Conservation (phyloP, 345 rosid species). For the Lepidium sativum region DNA sequence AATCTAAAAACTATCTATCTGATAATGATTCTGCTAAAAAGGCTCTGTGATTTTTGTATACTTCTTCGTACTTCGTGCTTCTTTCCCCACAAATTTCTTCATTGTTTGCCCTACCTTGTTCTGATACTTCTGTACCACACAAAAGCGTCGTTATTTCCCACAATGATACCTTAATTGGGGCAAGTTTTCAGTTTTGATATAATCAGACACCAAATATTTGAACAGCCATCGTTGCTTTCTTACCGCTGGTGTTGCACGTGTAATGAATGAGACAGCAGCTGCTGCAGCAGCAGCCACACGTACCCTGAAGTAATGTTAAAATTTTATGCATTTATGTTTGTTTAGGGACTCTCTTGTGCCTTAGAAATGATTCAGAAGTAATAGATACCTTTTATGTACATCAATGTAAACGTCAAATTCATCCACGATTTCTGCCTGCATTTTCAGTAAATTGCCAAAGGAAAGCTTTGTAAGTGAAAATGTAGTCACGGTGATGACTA, state of each 20-base stretch:
- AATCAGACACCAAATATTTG: not conserved
- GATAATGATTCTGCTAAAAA: slow-evolving; percentile 21
- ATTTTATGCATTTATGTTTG: not conserved
- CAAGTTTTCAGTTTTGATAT: not conserved
- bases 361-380: not conserved
- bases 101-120: slow-evolving; percentile 26
- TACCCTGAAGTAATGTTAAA: slow-evolving; percentile 33
- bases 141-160: no score
- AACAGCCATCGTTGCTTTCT: not conserved
- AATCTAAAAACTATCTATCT: slow-evolving; percentile 10
- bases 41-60: slow-evolving; percentile 12
- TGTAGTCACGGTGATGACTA: not conserved
- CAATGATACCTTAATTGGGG: no score
- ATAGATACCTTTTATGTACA: slow-evolving; percentile 64
- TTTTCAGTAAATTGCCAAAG: slow-evolving; percentile 13
- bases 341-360: not conserved
- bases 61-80: slow-evolving; percentile 4
- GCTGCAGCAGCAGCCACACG: slow-evolving; percentile 73
- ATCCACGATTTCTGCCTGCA: slow-evolving; percentile 76
- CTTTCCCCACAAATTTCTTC: slow-evolving; percentile 23
- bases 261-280: slow-evolving; percentile 38
- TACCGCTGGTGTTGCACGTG: slow-evolving; percentile 39
- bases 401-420: slow-evolving; percentile 70
- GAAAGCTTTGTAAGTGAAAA: not conserved
- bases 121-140: slow-evolving; percentile 27